Base-by-base conservation (phyloP, 1,284 basidiomycete genomes). In the Cutaneotrichosporon sp. region DNA sequence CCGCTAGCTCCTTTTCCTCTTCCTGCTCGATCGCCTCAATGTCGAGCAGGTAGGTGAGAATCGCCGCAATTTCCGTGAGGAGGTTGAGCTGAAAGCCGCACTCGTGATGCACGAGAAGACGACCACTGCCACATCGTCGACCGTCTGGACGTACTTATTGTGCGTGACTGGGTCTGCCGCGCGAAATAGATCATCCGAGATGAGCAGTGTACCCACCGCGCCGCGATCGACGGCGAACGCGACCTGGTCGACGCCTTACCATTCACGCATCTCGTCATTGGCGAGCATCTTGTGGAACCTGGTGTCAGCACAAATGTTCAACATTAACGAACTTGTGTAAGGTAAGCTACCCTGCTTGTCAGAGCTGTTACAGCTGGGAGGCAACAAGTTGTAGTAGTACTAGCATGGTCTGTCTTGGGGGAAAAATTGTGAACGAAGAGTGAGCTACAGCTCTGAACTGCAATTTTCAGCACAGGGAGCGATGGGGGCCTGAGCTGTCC, bases 101-200 rank as follows among this genome's bases (percentile, higher is more conserved):
- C 74, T 98, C 94, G 72, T 99, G 96, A 98, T 97, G 64, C 90
- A 94, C 7, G 91, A 97, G 74, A 98, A 98, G 61, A 97, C 92
- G 41, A 97, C 86, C 96, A 26, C 92, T 90, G 61, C 88, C 16
- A 97, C 91, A 33, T 84, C 84, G 71, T 98, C 94, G 1, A 96
- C 91, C 51, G 98, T 79, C 44, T 79, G 77, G 33, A 99, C 93
- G 67, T 91, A 98, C 69, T 82, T 84, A 75, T 85, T 91, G 32
- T 91, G 79, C 44, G 81, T 80, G 16, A 72, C 76, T 6, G 87
- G 83, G 62, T 93, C 84, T 62, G 82, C 87, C 49, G 90, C 81
- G 51, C 92, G 81, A 77, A 98, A 97, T 26, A 98, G 80, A 60
- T 87, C 87, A 68, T 99, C 96, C 9, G 91, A 96, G 50, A 99